Evolutionary conservation across 441 rosid genomes (phyloP).

Genomic region (Adansonia madagascariensis): DNA sequence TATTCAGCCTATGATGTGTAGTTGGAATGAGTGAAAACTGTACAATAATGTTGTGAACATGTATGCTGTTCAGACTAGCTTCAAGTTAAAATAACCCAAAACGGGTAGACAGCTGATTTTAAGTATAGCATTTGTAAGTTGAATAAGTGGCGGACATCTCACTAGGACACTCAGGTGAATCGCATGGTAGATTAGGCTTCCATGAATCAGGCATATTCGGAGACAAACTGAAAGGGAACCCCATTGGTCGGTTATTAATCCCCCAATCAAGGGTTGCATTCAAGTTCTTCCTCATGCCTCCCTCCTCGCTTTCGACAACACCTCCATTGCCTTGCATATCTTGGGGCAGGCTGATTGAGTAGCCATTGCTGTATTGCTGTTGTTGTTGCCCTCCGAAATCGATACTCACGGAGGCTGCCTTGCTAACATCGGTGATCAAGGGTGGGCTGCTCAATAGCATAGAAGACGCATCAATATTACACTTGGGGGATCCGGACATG

Average conservation of each 20-base stretch:
- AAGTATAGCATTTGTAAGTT: slow-evolving; percentile 60
- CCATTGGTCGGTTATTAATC: slow-evolving; percentile 39
- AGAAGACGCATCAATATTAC: slow-evolving; percentile 36
- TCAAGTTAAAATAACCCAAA: slow-evolving; percentile 8
- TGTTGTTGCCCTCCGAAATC: slow-evolving; percentile 41
- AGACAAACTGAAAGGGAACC: slow-evolving; percentile 64
- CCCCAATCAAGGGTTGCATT: slow-evolving; percentile 26
- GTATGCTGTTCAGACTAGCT: slow-evolving; percentile 22
- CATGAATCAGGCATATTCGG: slow-evolving; percentile 37
- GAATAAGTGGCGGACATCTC: slow-evolving; percentile 62
- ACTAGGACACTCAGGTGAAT: slow-evolving; percentile 57
- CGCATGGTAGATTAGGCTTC: slow-evolving; percentile 56
- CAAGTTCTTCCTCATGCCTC: slow-evolving; percentile 33
- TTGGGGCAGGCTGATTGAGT: slow-evolving; percentile 44
- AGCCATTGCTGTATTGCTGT: slow-evolving; percentile 37
- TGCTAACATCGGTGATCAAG: slow-evolving; percentile 27
- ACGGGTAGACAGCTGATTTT: slow-evolving; percentile 21
- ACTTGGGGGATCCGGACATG: slow-evolving; percentile 36
- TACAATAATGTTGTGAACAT: slow-evolving; percentile 36
- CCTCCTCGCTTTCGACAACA: slow-evolving; percentile 33
- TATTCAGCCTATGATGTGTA: background rate
- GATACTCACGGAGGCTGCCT: slow-evolving; percentile 29
- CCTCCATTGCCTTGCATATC: slow-evolving; percentile 40
- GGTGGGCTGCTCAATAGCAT: slow-evolving; percentile 35
- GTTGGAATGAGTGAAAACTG: slow-evolving; percentile 34